Percentiles rank a stretch among this genome's conserved stretches.
phyloP scores from a whole-genome alignment of 345 rosid species.

The Pelargonium nanum region DNA sequence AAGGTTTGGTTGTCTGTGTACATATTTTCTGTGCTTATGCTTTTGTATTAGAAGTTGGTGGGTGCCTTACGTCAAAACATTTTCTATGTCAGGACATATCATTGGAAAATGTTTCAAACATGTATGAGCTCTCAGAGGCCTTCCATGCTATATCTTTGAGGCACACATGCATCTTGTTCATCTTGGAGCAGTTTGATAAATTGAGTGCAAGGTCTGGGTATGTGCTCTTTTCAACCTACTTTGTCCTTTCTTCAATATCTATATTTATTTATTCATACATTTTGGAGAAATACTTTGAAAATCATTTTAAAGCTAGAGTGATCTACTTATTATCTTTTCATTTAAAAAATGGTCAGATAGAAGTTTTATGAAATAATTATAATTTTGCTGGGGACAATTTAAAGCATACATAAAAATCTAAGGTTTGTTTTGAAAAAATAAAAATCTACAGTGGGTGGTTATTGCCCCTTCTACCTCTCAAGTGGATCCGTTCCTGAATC shows the following conservation, averaged over 20 bases:
- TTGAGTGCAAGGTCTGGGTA: conserved; percentile 73
- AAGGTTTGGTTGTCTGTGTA: background rate
- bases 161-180: conserved; percentile 81
- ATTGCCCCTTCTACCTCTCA: too few species aligned
- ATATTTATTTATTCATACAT: background rate
- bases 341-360: too few species aligned
- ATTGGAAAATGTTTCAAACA: conserved; percentile 75
- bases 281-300: background rate
- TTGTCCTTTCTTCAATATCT: background rate
- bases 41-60: conserved; percentile 3
- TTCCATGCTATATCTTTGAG: conserved; percentile 85
- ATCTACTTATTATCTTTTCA: too few species aligned
- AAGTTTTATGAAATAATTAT: too few species aligned
- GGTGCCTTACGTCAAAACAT: conserved; percentile 13
- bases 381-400: too few species aligned
- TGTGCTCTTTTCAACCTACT: conserved; percentile 13
- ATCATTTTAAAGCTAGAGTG: too few species aligned
- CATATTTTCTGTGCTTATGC: conserved; percentile 6
- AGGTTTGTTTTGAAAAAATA: too few species aligned
- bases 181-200: conserved; percentile 85
- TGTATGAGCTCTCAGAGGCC: conserved; percentile 98
- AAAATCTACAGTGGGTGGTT: too few species aligned
- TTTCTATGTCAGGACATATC: conserved; percentile 58
- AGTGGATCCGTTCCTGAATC: too few species aligned
- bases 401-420: too few species aligned